Evolutionary conservation across 768 basidiomycete species (phyloP), one percentile per base, ranked within the genome.

Genomic region (Pleurotus salmoneostramineus): DNA sequence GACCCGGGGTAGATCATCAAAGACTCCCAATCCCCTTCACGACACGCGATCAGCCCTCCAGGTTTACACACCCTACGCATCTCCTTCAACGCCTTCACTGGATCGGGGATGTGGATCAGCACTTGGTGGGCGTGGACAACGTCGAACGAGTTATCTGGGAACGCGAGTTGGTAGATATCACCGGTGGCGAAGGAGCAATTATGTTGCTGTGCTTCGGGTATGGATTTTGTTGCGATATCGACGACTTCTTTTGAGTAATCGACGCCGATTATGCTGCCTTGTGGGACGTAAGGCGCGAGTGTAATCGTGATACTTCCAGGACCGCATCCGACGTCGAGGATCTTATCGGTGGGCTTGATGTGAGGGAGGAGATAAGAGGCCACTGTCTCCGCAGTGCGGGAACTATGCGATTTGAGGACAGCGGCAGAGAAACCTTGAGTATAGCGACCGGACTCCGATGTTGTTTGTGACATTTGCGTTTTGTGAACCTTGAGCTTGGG

Each of bases 271-370:
- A 81, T 74, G 7, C 69, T 63, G 0, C 80, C 81, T 33, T 73
- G 48, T 1, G 74, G 71, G 14, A 77, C 74, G 58, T 69, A 68
- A 0, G 58, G 57, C 2, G 80, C 80, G 17, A 83, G 65, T 54
- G 75, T 75, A 33, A 64, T 59, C 1, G 79, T 79, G 65, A 83
- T 82, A 11, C 77, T 78, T 0, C 80, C 82, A 0, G 82, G 81
- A 0, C 82, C 81, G 60, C 77, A 82, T 7, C 81, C 81, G 36
- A 82, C 63, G 63, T 83, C 82, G 44, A 83, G 76, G 56, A 83
- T 71, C 36, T 65, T 59, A 31, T 55, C 52, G 15, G 52, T 43
- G 27, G 40, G 15, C n/a, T 55, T 55, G 36, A 55, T n/a, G 36
- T 55, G 52, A 11, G 27, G 40, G 5, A 55, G 52, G 12, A 55